Evolutionary conservation across 129 eudicot species (phyloP).

Genomic region (Daucus carota): DNA sequence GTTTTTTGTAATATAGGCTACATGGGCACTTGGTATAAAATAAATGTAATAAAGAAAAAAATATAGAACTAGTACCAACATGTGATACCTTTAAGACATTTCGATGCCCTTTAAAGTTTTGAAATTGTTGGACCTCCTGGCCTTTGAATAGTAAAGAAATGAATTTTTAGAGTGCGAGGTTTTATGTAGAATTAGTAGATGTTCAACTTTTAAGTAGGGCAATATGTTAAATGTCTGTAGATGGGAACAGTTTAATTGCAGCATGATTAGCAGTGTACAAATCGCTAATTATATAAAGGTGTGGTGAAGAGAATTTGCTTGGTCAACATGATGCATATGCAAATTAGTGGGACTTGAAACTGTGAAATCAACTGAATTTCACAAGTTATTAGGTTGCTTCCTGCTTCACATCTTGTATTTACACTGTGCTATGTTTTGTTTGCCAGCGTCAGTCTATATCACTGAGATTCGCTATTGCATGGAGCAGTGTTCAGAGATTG

Average conservation of each 20-base stretch:
- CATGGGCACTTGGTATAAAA: not conserved
- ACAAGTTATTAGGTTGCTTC: not conserved
- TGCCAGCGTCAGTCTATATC: slow-evolving; percentile 21
- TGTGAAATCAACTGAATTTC: not conserved
- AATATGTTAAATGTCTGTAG: not conserved
- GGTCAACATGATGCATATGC: not conserved
- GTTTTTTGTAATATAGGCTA: not conserved
- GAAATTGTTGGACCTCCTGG: not conserved
- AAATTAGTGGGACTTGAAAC: not conserved
- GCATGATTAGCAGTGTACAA: not conserved
- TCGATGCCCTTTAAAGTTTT: not conserved
- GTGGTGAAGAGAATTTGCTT: not conserved
- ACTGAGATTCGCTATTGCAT: slow-evolving; percentile 18
- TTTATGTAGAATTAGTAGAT: not conserved
- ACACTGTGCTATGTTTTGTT: slow-evolving; percentile 6
- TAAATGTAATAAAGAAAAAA: not conserved
- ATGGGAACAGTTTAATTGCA: not conserved
- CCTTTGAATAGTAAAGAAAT: not conserved
- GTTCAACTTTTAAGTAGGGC: not conserved
- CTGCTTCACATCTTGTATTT: slow-evolving; percentile 4
- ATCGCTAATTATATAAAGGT: not conserved
- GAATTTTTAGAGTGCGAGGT: not conserved
- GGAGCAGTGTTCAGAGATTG: slow-evolving; percentile 12
- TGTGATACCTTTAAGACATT: not conserved
- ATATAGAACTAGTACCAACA: not conserved